Evolutionary conservation across 352 stramenopile species (phyloP), one percentile per base, ranked within the genome.

Genomic region (Globisporangium iwayamae): DNA sequence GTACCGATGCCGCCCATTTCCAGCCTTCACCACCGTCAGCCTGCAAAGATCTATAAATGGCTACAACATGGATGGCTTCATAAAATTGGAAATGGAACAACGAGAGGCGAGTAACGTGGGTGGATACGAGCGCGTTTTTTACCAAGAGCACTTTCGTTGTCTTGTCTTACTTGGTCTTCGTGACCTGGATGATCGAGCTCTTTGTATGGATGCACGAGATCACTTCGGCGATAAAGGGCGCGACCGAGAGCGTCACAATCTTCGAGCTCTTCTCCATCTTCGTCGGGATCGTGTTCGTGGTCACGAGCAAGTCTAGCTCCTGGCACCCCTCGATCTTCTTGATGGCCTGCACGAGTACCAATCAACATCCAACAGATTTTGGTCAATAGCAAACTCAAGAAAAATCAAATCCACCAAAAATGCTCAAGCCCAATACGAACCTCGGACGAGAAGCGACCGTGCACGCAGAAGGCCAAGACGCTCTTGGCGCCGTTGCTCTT

Each of bases 131-230:
- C 25, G 1, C 25, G 25, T 28, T 28, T 28, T 28, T 28, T 28
- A 28, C 25, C 25, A 28, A 28, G 25, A 28, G 25, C 25, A 28
- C 25, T 28, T 28, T 28, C 25, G 25, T 28, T 28, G 32, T 36
- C 32, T 36, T 41, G 36, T 41, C 36, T 68, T 81, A 92, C 68
- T 92, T 92, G 58, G 81, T 92, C 70, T 89, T 90, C 61, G 78
- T 81, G 45, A 90, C 74, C 65, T 92, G 83, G 65, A 90, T 88
- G 63, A 94, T 92, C 55, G 87, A 95, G 72, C 81, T 72, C 68
- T 95, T 95, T 48, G 68, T 88, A 78, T 95, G 87, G 66, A 93
- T 95, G 70, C 83, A 93, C 63, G 85, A 93, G 71, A 95, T 95
- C 62, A 93, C 83, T 72, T 95, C 85, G 55, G 87, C 87, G 66